Evolutionary conservation across 2,329 filamentous ascomycete genomes (phyloP).

Genomic region (Colletotrichum eremochloae): DNA sequence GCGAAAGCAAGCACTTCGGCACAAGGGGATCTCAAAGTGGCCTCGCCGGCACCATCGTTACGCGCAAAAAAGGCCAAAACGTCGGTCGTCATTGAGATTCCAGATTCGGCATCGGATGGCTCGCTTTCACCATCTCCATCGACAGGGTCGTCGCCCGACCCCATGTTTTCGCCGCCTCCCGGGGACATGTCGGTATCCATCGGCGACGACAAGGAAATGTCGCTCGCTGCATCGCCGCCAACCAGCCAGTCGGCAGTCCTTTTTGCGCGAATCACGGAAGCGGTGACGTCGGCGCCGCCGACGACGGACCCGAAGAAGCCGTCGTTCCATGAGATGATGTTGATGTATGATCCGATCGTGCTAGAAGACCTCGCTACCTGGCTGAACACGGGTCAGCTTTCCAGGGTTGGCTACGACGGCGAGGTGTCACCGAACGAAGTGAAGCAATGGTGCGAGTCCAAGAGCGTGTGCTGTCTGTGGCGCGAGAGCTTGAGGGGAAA

Average conservation of each 20-base stretch:
- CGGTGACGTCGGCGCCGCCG: constrained; percentile 64
- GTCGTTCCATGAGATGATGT: constrained; percentile 92
- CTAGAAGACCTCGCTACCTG: constrained; percentile 87
- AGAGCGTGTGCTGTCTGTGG: constrained; percentile 87
- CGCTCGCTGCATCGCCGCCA: constrained; percentile 54
- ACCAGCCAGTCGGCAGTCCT: constrained; percentile 57
- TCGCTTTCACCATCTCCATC: constrained; percentile 47
- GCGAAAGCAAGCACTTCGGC: constrained; percentile 25
- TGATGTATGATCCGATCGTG: constrained; percentile 92
- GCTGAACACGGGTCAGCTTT: constrained; percentile 81
- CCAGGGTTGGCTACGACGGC: constrained; percentile 72
- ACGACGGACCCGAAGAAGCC: constrained; percentile 64
- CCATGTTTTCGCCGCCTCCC: constrained; percentile 57
- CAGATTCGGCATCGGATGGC: constrained; percentile 63
- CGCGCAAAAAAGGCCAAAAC: constrained; percentile 46
- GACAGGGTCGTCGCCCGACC: constrained; percentile 52
- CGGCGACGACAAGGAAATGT: constrained; percentile 61
- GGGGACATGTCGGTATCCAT: constrained; percentile 60
- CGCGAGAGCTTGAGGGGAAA: constrained; percentile 67
- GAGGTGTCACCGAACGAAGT: constrained; percentile 76
- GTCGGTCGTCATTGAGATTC: constrained; percentile 59
- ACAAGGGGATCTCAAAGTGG: constrained; percentile 43
- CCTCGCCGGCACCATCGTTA: constrained; percentile 46
- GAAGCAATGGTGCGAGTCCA: constrained; percentile 90
- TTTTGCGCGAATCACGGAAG: constrained; percentile 67